Evolutionary conservation across 176 grass and related monocot species (phyloP), one percentile per base, ranked within the genome.

Genomic region (Poa annua): DNA sequence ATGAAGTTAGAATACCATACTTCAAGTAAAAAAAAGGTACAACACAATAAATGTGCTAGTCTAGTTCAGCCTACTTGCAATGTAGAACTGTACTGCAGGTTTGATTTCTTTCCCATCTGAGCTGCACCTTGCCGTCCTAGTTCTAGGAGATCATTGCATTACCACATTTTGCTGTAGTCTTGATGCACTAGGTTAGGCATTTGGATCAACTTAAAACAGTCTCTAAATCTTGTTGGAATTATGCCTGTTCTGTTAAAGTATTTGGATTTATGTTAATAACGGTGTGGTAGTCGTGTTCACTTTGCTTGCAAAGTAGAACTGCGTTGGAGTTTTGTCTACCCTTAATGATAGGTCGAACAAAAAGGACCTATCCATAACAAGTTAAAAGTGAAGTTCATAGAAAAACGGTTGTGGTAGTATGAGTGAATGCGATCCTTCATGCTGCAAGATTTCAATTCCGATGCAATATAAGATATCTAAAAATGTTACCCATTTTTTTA

Each of bases 31-130:
- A 48, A 48, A 11, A 11, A 11, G 45, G 12, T 45, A 55, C 22
- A 67, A 1, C 22, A 50, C 4, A 8, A 19, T 71, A 42, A 42
- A 19, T 22, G 4, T 80, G 25, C 20, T 44, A 68, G 41, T 44
- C 21, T 67, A 36, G 29, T 76, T 85, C 70, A 60, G 20, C 50
- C 29, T 78, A 22, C 22, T 11, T 60, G n/a, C 33, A 24, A 47
- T 70, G 41, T 81, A 24, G 16, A 74, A 61, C 20, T 70, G 52
- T 42, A 36, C 22, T 32, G 44, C 29, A 6, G n/a, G 25, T 87
- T 83, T 77, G 16, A 80, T 87, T 76, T 76, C 14, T 59, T 81
- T 60, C 4, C 4, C 44, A 59, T 61, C 41, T 41, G 10, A 49
- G 26, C 65, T 81, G 26, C 76, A 82, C 3, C 20, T 53, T 70